These are phyloP conservation scores for Kwoniella pini DNA, from an alignment of 768 basidiomycete species.

Conservation along the genomic window DNA sequence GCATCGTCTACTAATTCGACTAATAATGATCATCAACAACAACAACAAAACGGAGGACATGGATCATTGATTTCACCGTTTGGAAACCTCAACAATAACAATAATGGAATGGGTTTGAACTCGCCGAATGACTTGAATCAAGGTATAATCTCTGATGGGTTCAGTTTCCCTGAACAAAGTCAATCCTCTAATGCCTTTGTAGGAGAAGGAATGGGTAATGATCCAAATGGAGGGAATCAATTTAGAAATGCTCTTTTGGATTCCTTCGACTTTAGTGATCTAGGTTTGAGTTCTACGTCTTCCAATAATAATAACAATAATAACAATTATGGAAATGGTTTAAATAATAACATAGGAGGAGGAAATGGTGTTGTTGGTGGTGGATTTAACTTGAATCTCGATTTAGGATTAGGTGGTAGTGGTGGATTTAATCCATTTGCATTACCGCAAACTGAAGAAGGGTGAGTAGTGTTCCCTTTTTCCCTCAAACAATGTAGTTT, in stretches of 20 bases:
- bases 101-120: background rate
- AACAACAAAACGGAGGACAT: slow-evolving; percentile 1
- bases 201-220: no score
- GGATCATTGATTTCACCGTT: slow-evolving; percentile 9
- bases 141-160: background rate
- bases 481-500: background rate
- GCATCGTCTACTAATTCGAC: no score
- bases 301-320: background rate
- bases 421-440: slow-evolving; percentile 50
- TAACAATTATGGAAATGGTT: background rate
- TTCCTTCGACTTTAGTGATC: slow-evolving; percentile 36
- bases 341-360: no score
- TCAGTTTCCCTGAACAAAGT: background rate
- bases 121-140: background rate
- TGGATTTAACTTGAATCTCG: background rate
- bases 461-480: slow-evolving; percentile 29
- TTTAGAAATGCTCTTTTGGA: slow-evolving; percentile 34
- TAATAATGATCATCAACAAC: background rate
- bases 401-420: slow-evolving; percentile 3
- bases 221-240: slow-evolving; percentile 12
- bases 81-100: background rate
- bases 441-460: slow-evolving; percentile 46
- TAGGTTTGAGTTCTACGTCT: slow-evolving; percentile 3
- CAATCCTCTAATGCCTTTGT: background rate
- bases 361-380: no score